Evolutionary conservation across 495 filamentous ascomycete species (phyloP).

Genomic region (Penicillium pulvis): DNA sequence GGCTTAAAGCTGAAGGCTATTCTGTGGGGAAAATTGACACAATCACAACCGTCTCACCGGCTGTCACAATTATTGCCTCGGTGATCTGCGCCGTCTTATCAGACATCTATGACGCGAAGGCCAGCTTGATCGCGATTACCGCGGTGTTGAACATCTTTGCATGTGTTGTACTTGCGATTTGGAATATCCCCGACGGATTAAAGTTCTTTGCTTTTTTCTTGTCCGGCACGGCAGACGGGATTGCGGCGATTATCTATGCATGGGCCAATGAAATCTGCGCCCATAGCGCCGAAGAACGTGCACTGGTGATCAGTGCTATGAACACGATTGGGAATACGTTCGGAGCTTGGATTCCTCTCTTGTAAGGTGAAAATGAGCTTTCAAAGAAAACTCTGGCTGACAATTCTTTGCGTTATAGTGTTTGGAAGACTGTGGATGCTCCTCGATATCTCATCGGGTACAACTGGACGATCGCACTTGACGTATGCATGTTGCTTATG

Average conservation of each 20-base stretch:
- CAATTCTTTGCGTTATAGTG: slow-evolving; percentile 11
- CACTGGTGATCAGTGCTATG: slow-evolving; percentile 55
- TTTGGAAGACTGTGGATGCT: slow-evolving; percentile 33
- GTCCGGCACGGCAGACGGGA: slow-evolving; percentile 29
- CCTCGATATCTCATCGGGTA: slow-evolving; percentile 32
- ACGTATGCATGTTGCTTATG: slow-evolving; percentile 33
- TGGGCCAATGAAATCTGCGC: slow-evolving; percentile 61
- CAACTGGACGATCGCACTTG: slow-evolving; percentile 31
- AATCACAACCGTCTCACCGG: slow-evolving; percentile 41
- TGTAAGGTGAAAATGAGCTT: slow-evolving; percentile 19
- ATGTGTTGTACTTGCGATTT: slow-evolving; percentile 46
- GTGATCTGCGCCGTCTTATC: slow-evolving; percentile 44
- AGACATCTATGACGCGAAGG: slow-evolving; percentile 42
- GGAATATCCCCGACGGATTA: slow-evolving; percentile 48
- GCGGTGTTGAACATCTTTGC: slow-evolving; percentile 39
- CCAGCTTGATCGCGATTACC: slow-evolving; percentile 40
- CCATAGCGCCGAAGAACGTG: slow-evolving; percentile 57
- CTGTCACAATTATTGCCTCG: slow-evolving; percentile 44
- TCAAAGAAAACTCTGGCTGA: slow-evolving; percentile 4
- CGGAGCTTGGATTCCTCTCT: slow-evolving; percentile 31
- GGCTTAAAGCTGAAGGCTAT: slow-evolving; percentile 44
- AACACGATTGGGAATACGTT: slow-evolving; percentile 55
- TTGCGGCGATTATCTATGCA: slow-evolving; percentile 30
- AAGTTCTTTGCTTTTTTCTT: slow-evolving; percentile 51
- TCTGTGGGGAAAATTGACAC: slow-evolving; percentile 45